These are phyloP conservation scores for Globisporangium camurandrum DNA, from an alignment of 352 stramenopile genomes.

Conservation along the genomic window DNA sequence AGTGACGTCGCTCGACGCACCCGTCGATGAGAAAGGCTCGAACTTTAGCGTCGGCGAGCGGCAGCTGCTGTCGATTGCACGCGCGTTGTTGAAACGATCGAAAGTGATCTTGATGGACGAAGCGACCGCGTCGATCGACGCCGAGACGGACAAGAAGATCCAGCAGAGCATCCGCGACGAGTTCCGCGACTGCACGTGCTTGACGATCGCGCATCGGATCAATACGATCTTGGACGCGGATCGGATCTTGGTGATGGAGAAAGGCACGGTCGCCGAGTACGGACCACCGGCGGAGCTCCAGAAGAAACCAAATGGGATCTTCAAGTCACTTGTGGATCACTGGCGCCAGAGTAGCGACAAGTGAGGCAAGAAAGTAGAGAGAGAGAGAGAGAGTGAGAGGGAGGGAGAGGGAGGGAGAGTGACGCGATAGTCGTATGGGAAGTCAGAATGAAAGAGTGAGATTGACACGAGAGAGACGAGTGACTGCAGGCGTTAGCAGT, in stretches of 20 bases:
- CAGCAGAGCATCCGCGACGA: slow-evolving; percentile 89
- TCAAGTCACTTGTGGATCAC: slow-evolving; percentile 68
- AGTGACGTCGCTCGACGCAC: slow-evolving; percentile 34
- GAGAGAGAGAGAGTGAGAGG: neutral
- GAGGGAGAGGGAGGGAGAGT: too few relatives aligned
- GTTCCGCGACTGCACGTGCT: slow-evolving; percentile 89
- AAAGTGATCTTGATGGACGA: slow-evolving; percentile 97
- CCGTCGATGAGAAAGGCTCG: slow-evolving; percentile 82
- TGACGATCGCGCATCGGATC: slow-evolving; percentile 96
- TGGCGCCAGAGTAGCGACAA: slow-evolving; percentile 38
- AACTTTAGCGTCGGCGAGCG: slow-evolving; percentile 96
- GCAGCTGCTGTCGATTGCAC: slow-evolving; percentile 94
- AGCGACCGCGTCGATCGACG: slow-evolving; percentile 91
- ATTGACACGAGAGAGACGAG: too few relatives aligned
- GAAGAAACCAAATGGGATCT: slow-evolving; percentile 60
- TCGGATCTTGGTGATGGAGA: slow-evolving; percentile 92
- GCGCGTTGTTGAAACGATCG: slow-evolving; percentile 89
- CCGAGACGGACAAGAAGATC: slow-evolving; percentile 85
- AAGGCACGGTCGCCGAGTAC: slow-evolving; percentile 90
- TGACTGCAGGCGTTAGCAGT: too few relatives aligned
- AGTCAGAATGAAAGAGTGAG: too few relatives aligned
- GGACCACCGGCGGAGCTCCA: slow-evolving; percentile 81
- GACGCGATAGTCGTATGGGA: too few relatives aligned
- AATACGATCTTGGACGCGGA: slow-evolving; percentile 97
- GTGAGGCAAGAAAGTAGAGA: neutral